Evolutionary conservation across 139 green algal species (phyloP).

Genomic region (Closterium sp.): DNA sequence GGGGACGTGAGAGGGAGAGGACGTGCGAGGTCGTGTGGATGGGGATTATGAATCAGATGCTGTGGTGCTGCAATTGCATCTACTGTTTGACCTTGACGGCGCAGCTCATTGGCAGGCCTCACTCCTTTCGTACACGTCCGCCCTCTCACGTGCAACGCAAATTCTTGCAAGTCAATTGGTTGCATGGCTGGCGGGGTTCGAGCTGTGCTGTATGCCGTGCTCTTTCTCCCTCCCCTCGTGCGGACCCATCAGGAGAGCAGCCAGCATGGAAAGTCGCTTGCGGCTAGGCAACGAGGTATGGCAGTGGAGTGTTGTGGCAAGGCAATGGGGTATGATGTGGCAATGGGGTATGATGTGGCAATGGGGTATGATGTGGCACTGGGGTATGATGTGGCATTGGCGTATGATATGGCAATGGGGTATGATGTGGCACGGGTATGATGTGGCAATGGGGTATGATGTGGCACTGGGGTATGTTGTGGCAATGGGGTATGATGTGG

Average conservation of each 20-base stretch:
- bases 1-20: not conserved
- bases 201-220: not conserved
- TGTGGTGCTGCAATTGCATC: no score
- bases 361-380: no score
- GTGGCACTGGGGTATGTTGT: no score
- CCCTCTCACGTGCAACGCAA: not conserved
- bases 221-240: not conserved
- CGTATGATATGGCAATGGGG: not conserved
- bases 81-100: not conserved
- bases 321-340: not conserved
- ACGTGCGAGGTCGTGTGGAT: not conserved
- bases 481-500: no score
- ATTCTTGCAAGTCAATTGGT: not conserved
- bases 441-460: no score
- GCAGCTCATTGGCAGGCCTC: not conserved
- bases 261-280: not conserved
- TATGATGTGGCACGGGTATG: no score
- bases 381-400: no score
- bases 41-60: no score
- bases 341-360: no score
- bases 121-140: not conserved
- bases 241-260: not conserved
- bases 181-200: no score
- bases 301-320: not conserved
- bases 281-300: not conserved